Evolutionary conservation across 768 basidiomycete species (phyloP).

Genomic region (Tylopilus sp.): DNA sequence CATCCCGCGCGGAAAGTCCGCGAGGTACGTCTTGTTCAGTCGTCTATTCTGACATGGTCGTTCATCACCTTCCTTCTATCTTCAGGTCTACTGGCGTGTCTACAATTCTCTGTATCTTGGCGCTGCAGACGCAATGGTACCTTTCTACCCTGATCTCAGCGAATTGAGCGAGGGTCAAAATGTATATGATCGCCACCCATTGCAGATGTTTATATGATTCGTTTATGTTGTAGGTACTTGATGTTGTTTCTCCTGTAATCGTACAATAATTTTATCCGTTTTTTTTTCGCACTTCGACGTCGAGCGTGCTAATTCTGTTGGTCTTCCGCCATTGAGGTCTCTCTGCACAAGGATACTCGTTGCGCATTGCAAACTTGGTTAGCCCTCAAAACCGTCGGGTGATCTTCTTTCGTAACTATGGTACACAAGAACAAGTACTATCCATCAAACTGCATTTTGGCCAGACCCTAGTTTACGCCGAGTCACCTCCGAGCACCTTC

Average conservation of each 20-base stretch:
- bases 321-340: no score
- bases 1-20: slow-evolving; percentile 96
- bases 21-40: slow-evolving; percentile 56
- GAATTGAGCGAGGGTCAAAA: slow-evolving; percentile 92
- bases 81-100: slow-evolving; percentile 82
- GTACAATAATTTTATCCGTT: not conserved
- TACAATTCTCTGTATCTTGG: slow-evolving; percentile 95
- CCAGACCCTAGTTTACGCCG: no score
- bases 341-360: no score
- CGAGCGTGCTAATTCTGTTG: no score
- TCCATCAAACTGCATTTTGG: no score
- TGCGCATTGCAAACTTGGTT: no score
- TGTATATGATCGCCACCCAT: slow-evolving; percentile 77
- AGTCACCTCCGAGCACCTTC: slow-evolving; percentile 13
- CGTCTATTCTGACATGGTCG: not conserved
- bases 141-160: slow-evolving; percentile 89
- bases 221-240: slow-evolving; percentile 7
- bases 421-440: no score
- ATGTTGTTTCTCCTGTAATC: slow-evolving; percentile 6
- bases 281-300: not conserved
- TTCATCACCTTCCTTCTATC: not conserved
- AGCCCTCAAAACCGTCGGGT: no score
- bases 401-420: no score
- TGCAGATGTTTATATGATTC: slow-evolving; percentile 77
- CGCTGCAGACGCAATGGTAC: slow-evolving; percentile 86